Evolutionary conservation across 208 protist species (phyloP).

Genomic region (Balamuthia mandrillaris): DNA sequence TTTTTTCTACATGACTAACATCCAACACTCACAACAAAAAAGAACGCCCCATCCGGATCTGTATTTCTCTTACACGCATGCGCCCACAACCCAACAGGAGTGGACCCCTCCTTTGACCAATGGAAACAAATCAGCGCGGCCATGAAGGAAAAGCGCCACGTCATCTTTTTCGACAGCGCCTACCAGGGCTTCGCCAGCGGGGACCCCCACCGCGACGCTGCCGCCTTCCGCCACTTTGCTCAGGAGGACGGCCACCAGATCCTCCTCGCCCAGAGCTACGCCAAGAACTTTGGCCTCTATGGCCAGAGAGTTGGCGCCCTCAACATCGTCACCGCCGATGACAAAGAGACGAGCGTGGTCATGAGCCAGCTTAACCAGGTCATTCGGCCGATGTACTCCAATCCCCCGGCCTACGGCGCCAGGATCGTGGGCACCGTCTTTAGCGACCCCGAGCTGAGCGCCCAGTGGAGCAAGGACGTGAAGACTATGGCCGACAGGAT

Average conservation of each 20-base stretch:
- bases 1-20: neutral
- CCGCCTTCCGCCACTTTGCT: neutral
- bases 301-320: constrained; percentile 44
- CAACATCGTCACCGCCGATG: constrained; percentile 5
- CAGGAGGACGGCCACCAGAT: constrained; percentile 10
- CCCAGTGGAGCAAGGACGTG: constrained; percentile 36
- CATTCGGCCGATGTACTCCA: constrained; percentile 89
- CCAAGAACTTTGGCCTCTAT: constrained; percentile 98
- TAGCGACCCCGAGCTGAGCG: constrained; percentile 69
- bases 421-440: constrained; percentile 87
- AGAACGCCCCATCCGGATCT: constrained; percentile 70
- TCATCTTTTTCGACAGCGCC: constrained; percentile 92
- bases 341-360: constrained; percentile 14
- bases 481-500: constrained; percentile 44
- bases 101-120: constrained; percentile 90
- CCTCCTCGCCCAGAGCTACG: constrained; percentile 88
- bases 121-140: constrained; percentile 85
- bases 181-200: constrained; percentile 89
- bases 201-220: constrained; percentile 83
- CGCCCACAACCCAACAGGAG: constrained; percentile 98
- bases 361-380: constrained; percentile 83
- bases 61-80: constrained; percentile 94
- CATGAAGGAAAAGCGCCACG: constrained; percentile 57
- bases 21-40: constrained; percentile 38
- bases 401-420: constrained; percentile 91